Base-by-base conservation (phyloP, 2,329 filamentous ascomycete species). In the Cladosporium oxysporum region DNA sequence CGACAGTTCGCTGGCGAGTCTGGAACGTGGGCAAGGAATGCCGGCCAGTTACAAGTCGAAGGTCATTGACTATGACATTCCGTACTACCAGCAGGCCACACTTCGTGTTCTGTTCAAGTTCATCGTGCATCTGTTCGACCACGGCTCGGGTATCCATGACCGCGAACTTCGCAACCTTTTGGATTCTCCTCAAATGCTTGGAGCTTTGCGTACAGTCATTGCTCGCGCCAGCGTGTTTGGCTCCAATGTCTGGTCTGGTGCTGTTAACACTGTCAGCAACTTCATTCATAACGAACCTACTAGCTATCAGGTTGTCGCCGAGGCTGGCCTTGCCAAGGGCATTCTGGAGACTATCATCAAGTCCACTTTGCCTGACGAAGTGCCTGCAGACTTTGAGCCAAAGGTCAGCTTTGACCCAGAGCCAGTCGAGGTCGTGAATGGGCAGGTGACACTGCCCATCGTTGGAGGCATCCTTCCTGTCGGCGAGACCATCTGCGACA, bases 261-360 rank as follows among this genome's bases (percentile, higher is more conserved):
- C 93, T 7, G 92, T 97, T 68, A 93, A 90, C 64, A 94, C 97
- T 65, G 83, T 99, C 60, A 95, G 92, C 75, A 94, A 92, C 72
- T 99, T 99, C 78, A 96, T 99, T 73, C 96, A 99, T 79, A 97
- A 98, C 75, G 95, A 99, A 74, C 95, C 95, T 0, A 99, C 95
- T 0, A 99, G 95, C 77, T 99, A 97, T 76, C 90, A 92, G 31
- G 92, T 97, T 28, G 95, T 99, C 70, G 92, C 92, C 16, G 95
- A 99, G 79, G 94, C 95, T 60, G 93, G 93, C 26, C 85, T 99
- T 71, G 93, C 95, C 73, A 90, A 90, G 75, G 91, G 89, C 61
- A 90, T 97, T 66, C 83, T 99, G 16, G 90, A 94, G 77, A 88
- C 93, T 3, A 86, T 98, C 63, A 96, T 85, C 59, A 70, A 67